Evolutionary conservation across 257 asterid genomes (phyloP).

Genomic region (Salvia splendens): DNA sequence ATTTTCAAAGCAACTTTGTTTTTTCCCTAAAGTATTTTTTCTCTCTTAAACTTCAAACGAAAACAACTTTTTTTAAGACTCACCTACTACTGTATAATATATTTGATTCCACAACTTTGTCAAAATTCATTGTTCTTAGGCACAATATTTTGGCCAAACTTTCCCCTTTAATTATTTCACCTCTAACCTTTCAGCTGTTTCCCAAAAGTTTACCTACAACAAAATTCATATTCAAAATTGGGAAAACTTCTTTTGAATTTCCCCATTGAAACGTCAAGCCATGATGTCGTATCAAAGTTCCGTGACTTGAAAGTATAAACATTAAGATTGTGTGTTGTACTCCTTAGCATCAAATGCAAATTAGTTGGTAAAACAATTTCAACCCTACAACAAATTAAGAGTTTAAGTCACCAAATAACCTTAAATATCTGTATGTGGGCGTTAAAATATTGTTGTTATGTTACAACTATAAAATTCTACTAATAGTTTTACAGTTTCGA

Average conservation of each 20-base stretch:
- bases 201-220: conserved; percentile 18
- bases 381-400: too few relatives aligned
- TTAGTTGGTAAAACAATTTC: too few relatives aligned
- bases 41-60: neutral
- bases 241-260: conserved; percentile 24
- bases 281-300: neutral
- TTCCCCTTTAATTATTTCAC: neutral
- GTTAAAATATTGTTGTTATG: too few relatives aligned
- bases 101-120: neutral
- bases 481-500: too few relatives aligned
- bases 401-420: too few relatives aligned
- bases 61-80: neutral
- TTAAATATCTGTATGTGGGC: too few relatives aligned
- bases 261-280: conserved; percentile 8
- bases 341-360: too few relatives aligned
- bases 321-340: too few relatives aligned
- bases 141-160: conserved; percentile 34
- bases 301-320: neutral
- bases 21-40: conserved; percentile 3
- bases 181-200: conserved; percentile 9
- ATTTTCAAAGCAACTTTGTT: conserved; percentile 1
- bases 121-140: conserved; percentile 39
- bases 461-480: too few relatives aligned
- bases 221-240: conserved; percentile 5
- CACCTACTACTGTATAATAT: neutral